Conservation (phyloP, 129 eudicot genomes). For the Flaveria trinervia region DNA sequence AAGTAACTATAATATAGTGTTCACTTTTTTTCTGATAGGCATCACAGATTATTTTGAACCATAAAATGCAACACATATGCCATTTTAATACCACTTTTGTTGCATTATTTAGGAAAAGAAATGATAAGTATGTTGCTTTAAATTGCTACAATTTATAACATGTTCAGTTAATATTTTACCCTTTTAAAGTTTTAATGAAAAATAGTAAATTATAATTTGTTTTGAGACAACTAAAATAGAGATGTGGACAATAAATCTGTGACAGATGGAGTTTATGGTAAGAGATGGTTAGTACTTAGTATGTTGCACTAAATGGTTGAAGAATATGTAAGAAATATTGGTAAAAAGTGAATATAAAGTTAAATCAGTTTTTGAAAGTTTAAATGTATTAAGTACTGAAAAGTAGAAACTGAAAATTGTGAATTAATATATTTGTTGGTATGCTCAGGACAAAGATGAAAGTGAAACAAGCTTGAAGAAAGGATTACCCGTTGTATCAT, state of each 20-base stretch:
- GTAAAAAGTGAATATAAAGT: too few relatives aligned
- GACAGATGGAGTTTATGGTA: too few relatives aligned
- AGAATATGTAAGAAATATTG: too few relatives aligned
- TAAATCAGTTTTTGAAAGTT: neutral
- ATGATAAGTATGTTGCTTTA: neutral
- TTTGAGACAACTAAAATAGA: neutral
- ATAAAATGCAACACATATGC: too few relatives aligned
- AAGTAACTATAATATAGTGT: too few relatives aligned
- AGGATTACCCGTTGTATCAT: constrained; percentile 77
- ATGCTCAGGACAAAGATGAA: constrained; percentile 79
- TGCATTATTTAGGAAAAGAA: too few relatives aligned
- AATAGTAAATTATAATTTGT: too few relatives aligned
- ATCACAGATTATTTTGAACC: too few relatives aligned
- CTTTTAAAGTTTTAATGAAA: neutral
- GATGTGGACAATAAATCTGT: neutral
- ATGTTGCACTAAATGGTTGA: too few relatives aligned
- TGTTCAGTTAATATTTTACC: neutral
- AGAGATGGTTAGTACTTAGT: too few relatives aligned
- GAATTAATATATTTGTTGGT: constrained; percentile 11
- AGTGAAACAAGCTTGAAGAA: constrained; percentile 46
- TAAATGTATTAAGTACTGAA: neutral
- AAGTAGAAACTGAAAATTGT: neutral
- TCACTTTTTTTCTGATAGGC: too few relatives aligned
- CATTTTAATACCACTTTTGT: too few relatives aligned
- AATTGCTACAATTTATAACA: neutral